Percentiles rank a stretch among this genome's conserved stretches.
These are phyloP conservation scores for Micractinium sp. DNA, from an alignment of 139 green algal species.

Conservation along the genomic window DNA sequence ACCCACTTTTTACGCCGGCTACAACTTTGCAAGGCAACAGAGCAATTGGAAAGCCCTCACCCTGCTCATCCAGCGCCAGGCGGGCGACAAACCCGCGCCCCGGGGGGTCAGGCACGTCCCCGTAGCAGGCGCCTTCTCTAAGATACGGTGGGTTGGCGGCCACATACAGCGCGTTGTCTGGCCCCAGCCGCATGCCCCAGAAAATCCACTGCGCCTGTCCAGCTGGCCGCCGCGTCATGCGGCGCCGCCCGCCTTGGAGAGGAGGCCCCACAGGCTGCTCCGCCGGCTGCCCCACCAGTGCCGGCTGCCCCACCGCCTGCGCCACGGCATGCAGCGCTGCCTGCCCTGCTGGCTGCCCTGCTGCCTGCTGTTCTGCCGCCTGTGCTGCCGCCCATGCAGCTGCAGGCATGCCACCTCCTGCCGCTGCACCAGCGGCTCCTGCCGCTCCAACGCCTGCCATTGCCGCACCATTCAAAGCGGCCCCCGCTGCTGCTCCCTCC, in stretches of 20 bases:
- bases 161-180: slow-evolving; percentile 8
- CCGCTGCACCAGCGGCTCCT: background rate
- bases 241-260: background rate
- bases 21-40: too few species aligned
- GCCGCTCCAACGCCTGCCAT: too few species aligned
- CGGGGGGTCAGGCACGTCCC: background rate
- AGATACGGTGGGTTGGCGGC: background rate
- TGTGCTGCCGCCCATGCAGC: background rate
- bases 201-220: background rate
- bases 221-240: background rate
- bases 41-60: too few species aligned
- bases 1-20: too few species aligned
- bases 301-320: too few species aligned
- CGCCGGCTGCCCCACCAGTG: too few species aligned
- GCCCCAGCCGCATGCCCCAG: background rate
- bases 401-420: background rate
- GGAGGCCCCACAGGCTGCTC: too few species aligned
- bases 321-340: too few species aligned
- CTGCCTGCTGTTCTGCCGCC: background rate
- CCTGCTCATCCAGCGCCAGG: background rate
- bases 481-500: background rate
- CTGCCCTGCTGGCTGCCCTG: too few species aligned
- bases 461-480: too few species aligned
- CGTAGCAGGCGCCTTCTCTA: background rate
- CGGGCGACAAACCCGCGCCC: background rate